Conservation (phyloP, 2,329 filamentous ascomycete species). For the Trichoderma koningii region DNA sequence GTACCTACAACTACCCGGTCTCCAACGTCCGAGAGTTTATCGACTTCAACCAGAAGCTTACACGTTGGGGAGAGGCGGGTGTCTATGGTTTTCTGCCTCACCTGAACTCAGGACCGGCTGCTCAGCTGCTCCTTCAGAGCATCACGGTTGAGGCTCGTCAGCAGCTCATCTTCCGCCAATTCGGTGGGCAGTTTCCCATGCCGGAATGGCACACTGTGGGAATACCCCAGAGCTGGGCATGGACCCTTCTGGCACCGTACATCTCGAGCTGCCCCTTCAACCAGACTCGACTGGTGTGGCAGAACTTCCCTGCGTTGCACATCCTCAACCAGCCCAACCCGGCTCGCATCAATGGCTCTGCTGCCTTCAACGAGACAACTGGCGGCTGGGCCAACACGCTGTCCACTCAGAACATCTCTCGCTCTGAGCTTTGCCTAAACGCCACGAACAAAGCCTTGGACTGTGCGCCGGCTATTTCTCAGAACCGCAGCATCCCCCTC, state of each 20-base stretch:
- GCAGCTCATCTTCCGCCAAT: conserved; percentile 83
- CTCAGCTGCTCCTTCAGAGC: conserved; percentile 71
- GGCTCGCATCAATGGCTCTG: conserved; percentile 64
- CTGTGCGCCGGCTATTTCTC: conserved; percentile 65
- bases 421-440: conserved; percentile 58
- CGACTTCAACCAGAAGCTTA: conserved; percentile 85
- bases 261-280: conserved; percentile 74
- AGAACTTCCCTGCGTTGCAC: conserved; percentile 75
- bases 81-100: conserved; percentile 81
- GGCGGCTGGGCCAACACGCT: conserved; percentile 61
- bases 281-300: conserved; percentile 76
- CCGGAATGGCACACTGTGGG: conserved; percentile 80
- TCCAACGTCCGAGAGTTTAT: conserved; percentile 73
- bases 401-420: conserved; percentile 47
- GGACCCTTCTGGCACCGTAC: conserved; percentile 79
- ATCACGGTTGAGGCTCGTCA: conserved; percentile 80
- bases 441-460: conserved; percentile 55
- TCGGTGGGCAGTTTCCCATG: conserved; percentile 77
- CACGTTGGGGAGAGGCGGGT: conserved; percentile 75
- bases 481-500: conserved; percentile 70
- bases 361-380: conserved; percentile 64
- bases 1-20: conserved; percentile 80
- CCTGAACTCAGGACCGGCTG: conserved; percentile 73
- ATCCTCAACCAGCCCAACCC: conserved; percentile 78
- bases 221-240: conserved; percentile 81